These are phyloP conservation scores for Eucalyptus curtisii DNA, from an alignment of 345 rosid species.

Conservation along the genomic window DNA sequence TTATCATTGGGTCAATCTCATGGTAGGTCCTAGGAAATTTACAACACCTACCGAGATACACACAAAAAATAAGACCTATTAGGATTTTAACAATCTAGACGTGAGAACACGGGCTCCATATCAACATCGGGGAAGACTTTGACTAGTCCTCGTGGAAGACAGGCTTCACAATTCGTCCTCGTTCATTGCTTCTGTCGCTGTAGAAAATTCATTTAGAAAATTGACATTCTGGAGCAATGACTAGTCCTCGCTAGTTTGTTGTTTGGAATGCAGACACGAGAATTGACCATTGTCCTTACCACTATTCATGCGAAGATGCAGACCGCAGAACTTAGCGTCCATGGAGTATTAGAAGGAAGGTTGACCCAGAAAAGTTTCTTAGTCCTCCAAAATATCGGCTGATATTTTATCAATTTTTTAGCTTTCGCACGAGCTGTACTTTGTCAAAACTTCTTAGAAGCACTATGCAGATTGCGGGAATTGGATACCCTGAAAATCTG, in stretches of 20 bases:
- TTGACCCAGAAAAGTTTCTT: not conserved
- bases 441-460: too few relatives aligned
- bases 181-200: not conserved
- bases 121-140: too few relatives aligned
- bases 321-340: too few relatives aligned
- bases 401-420: not conserved
- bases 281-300: not conserved
- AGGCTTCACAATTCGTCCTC: not conserved
- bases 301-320: too few relatives aligned
- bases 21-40: not conserved
- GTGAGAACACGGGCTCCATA: too few relatives aligned
- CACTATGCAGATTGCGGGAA: too few relatives aligned
- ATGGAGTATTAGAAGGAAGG: too few relatives aligned
- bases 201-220: not conserved
- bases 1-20: not conserved
- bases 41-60: rapidly evolving
- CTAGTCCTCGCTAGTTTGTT: not conserved
- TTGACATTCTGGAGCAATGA: too few relatives aligned
- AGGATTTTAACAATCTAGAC: too few relatives aligned
- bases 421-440: too few relatives aligned
- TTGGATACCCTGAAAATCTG: too few relatives aligned
- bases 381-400: not conserved
- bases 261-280: not conserved
- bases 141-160: too few relatives aligned
- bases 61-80: rapidly evolving